Evolutionary conservation across 345 rosid genomes (phyloP).

Genomic region (Arabis alpina): DNA sequence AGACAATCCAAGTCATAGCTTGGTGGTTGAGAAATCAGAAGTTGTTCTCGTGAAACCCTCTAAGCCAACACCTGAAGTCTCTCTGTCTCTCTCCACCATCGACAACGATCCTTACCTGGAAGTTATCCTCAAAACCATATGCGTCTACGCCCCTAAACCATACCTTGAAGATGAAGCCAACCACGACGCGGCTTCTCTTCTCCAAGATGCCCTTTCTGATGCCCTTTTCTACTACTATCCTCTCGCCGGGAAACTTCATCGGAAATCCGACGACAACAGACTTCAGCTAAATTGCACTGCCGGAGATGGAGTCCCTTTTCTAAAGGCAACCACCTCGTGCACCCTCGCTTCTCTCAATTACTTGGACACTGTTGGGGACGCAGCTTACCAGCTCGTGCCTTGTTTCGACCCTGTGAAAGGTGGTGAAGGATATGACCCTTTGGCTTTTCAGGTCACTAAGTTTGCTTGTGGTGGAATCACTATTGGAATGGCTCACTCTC

Average conservation of each 20-base stretch:
- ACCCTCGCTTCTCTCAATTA: slow-evolving; percentile 43
- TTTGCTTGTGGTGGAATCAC: slow-evolving; percentile 60
- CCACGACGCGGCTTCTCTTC: slow-evolving; percentile 37
- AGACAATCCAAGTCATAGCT: neutral
- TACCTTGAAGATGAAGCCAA: neutral
- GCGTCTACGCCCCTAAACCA: slow-evolving; percentile 28
- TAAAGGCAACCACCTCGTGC: slow-evolving; percentile 45
- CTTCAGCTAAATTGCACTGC: slow-evolving; percentile 43
- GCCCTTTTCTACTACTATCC: slow-evolving; percentile 52
- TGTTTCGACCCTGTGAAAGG: slow-evolving; percentile 6
- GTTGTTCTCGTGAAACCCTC: slow-evolving; percentile 48
- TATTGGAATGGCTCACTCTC: slow-evolving; percentile 53
- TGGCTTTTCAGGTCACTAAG: slow-evolving; percentile 51
- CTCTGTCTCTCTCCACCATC: slow-evolving; percentile 48
- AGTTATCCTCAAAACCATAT: slow-evolving; percentile 39
- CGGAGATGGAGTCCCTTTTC: slow-evolving; percentile 53
- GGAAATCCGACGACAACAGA: slow-evolving; percentile 41
- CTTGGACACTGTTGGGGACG: slow-evolving; percentile 40
- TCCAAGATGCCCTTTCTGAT: slow-evolving; percentile 50
- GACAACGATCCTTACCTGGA: slow-evolving; percentile 47
- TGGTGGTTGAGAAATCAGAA: slow-evolving; percentile 20
- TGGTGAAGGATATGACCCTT: slow-evolving; percentile 17
- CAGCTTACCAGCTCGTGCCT: slow-evolving; percentile 39
- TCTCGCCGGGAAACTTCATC: slow-evolving; percentile 55
- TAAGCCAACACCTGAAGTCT: slow-evolving; percentile 46